phyloP scores from a whole-genome alignment of 768 basidiomycete genomes.

The Pleurotus cornucopiae region DNA sequence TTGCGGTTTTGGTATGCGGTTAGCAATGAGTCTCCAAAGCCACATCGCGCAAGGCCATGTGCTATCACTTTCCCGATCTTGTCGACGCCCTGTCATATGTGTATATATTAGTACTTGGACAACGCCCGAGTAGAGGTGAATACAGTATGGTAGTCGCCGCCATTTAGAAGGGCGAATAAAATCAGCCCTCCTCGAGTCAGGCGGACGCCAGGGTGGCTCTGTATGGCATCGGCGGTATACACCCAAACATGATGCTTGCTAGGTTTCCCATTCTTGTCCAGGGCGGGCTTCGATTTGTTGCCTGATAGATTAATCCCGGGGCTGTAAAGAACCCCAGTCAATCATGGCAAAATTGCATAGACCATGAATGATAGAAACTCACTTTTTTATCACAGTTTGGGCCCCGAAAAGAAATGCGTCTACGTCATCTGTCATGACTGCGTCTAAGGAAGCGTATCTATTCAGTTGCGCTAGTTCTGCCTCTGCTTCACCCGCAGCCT shows the following conservation, averaged over 20 bases:
- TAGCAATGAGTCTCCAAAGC: slow-evolving; percentile 50
- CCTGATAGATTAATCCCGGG: slow-evolving; percentile 15
- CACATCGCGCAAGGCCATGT: slow-evolving; percentile 52
- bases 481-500: slow-evolving; percentile 48
- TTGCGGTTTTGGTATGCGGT: slow-evolving; percentile 25
- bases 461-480: slow-evolving; percentile 38
- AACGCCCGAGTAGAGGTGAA: neutral
- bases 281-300: slow-evolving; percentile 40
- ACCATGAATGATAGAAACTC: slow-evolving; percentile 2
- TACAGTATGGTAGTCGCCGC: slow-evolving; percentile 32
- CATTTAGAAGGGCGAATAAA: slow-evolving; percentile 26
- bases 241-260: slow-evolving; percentile 38
- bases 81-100: slow-evolving; percentile 14
- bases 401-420: slow-evolving; percentile 38
- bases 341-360: neutral
- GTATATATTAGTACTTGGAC: neutral
- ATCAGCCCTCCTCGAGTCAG: slow-evolving; percentile 25
- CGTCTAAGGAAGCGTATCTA: slow-evolving; percentile 33
- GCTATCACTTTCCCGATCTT: slow-evolving; percentile 49
- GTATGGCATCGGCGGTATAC: slow-evolving; percentile 16
- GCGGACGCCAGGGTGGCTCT: slow-evolving; percentile 15
- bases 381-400: slow-evolving; percentile 24
- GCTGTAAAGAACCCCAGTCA: slow-evolving; percentile 21
- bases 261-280: slow-evolving; percentile 39
- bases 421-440: slow-evolving; percentile 43